Conservation (phyloP, 2,329 filamentous ascomycete genomes). For the Curvularia eragrostidis region DNA sequence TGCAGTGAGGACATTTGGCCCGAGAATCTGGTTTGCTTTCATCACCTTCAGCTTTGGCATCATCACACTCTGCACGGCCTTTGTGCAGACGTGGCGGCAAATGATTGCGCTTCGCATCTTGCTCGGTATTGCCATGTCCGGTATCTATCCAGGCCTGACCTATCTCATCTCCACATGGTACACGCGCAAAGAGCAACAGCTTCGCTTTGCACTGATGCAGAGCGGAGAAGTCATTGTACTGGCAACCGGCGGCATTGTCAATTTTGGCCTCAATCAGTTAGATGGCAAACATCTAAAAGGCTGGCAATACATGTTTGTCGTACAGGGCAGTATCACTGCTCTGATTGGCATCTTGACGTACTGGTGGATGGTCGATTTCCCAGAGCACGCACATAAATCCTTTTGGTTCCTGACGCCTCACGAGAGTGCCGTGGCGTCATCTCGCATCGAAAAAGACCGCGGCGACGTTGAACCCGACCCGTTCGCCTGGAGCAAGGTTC, state of each 20-base stretch:
- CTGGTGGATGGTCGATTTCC: slow-evolving; percentile 76
- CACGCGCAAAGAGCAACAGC: slow-evolving; percentile 68
- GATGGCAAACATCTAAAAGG: slow-evolving; percentile 64
- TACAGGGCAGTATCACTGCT: slow-evolving; percentile 67
- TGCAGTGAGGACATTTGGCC: slow-evolving; percentile 69
- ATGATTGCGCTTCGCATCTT: slow-evolving; percentile 73
- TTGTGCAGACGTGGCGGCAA: slow-evolving; percentile 70
- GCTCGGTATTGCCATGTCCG: slow-evolving; percentile 67
- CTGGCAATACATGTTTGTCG: slow-evolving; percentile 74
- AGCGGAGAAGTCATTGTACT: slow-evolving; percentile 69
- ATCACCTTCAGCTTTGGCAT: slow-evolving; percentile 68
- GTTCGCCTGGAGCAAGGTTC: slow-evolving; percentile 63
- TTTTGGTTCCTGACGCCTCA: slow-evolving; percentile 64
- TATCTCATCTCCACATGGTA: slow-evolving; percentile 70
- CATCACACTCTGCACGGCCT: slow-evolving; percentile 72
- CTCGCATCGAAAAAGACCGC: slow-evolving; percentile 66
- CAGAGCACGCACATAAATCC: slow-evolving; percentile 64
- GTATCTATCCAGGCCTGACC: slow-evolving; percentile 52
- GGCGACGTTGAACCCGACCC: slow-evolving; percentile 64
- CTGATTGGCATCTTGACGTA: slow-evolving; percentile 67
- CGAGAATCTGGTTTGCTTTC: slow-evolving; percentile 66
- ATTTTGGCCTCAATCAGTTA: slow-evolving; percentile 71
- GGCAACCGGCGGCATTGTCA: slow-evolving; percentile 70
- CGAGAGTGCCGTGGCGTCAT: slow-evolving; percentile 64
- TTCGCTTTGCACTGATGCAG: slow-evolving; percentile 70